Conservation (phyloP, 1,284 basidiomycete species). For the Malassezia obtusa region DNA sequence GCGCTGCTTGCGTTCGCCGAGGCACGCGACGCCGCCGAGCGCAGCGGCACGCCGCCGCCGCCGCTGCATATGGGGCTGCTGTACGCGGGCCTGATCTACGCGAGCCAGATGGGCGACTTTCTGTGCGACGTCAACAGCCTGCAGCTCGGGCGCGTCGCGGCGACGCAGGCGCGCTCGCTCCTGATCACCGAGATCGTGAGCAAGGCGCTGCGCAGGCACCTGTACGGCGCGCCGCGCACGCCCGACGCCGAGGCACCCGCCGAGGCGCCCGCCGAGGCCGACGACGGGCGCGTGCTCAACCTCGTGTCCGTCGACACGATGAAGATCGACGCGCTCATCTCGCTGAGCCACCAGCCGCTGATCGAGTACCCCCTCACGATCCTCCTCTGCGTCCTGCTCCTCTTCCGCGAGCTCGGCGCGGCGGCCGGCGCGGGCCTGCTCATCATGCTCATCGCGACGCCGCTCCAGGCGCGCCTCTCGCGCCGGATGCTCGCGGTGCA, state of each 20-base stretch:
- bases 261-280: slow-evolving; percentile 21
- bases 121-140: slow-evolving; percentile 40
- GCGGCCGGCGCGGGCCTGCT: slow-evolving; percentile 44
- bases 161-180: slow-evolving; percentile 46
- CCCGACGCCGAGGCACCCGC: slow-evolving; percentile 4
- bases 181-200: slow-evolving; percentile 53
- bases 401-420: slow-evolving; percentile 52
- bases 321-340: slow-evolving; percentile 19
- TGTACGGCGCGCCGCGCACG: slow-evolving; percentile 30
- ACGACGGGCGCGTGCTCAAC: slow-evolving; percentile 53
- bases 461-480: slow-evolving; percentile 40
- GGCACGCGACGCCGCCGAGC: slow-evolving; percentile 24
- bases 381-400: slow-evolving; percentile 48
- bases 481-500: slow-evolving; percentile 50
- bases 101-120: slow-evolving; percentile 50
- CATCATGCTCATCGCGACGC: slow-evolving; percentile 32
- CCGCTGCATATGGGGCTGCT: slow-evolving; percentile 51
- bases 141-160: slow-evolving; percentile 50
- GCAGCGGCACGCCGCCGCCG: slow-evolving; percentile 15
- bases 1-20: slow-evolving; percentile 51
- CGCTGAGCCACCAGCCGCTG: slow-evolving; percentile 42
- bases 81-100: slow-evolving; percentile 51
- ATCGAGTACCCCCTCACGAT: slow-evolving; percentile 52
- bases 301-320: slow-evolving; percentile 53
- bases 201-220: slow-evolving; percentile 52